A percentile compares a stretch with the other conserved stretches of the same genome.
phyloP scores from a whole-genome alignment of 2,329 filamentous ascomycete species.

The Trichoderma simmonsii region DNA sequence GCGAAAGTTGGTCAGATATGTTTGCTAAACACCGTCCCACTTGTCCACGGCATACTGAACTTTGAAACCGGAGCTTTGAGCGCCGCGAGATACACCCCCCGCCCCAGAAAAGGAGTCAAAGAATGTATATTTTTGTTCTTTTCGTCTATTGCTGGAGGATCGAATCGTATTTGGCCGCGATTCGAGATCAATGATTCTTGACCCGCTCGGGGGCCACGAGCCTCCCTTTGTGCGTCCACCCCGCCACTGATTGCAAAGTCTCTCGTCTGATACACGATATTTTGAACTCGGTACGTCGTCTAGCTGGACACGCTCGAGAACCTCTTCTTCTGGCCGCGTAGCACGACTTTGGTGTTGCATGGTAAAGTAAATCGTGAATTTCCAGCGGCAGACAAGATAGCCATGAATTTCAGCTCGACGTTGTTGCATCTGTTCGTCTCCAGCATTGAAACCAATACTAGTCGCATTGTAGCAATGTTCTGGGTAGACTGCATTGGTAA shows the following conservation, averaged over 20 bases:
- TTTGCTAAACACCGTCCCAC: slow-evolving; percentile 51
- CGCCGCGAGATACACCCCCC: slow-evolving; percentile 68
- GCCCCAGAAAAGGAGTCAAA: slow-evolving; percentile 72
- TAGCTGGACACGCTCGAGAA: slow-evolving; percentile 32
- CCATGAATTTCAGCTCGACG: slow-evolving; percentile 23
- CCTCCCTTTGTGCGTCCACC: slow-evolving; percentile 31
- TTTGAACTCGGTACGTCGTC: slow-evolving; percentile 31
- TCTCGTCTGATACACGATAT: slow-evolving; percentile 31
- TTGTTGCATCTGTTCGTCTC: neutral
- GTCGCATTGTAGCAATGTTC: slow-evolving; percentile 29
- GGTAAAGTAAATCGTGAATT: slow-evolving; percentile 30
- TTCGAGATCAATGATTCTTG: slow-evolving; percentile 25
- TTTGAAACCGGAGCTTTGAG: slow-evolving; percentile 53
- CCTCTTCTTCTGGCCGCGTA: slow-evolving; percentile 35
- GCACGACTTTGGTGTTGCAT: slow-evolving; percentile 20
- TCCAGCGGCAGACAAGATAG: slow-evolving; percentile 53
- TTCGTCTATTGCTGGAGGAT: neutral
- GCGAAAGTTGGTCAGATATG: slow-evolving; percentile 59
- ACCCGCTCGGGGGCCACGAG: slow-evolving; percentile 28
- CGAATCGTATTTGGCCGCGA: neutral
- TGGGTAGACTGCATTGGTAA: slow-evolving; percentile 55
- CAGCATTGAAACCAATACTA: slow-evolving; percentile 22
- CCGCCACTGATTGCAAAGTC: slow-evolving; percentile 35
- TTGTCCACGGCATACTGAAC: slow-evolving; percentile 64
- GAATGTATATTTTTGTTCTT: slow-evolving; percentile 57